Percentiles rank a stretch among this genome's conserved stretches.
phyloP scores from a whole-genome alignment of 1,139 yeast species.

The Taphrina pruni region DNA sequence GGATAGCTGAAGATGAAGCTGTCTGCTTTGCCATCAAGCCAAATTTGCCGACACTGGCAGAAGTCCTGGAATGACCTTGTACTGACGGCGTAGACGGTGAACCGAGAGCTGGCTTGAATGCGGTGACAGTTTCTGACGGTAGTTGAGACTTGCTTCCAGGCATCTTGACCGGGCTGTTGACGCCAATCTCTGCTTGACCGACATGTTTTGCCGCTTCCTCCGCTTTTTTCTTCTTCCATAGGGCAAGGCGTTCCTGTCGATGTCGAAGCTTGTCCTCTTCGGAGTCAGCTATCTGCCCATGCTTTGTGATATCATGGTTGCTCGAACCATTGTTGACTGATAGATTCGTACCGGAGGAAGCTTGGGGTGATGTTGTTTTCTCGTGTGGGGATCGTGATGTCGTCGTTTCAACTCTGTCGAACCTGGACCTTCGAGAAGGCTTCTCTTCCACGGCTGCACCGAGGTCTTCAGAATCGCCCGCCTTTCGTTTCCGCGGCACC shows the following conservation, averaged over 20 bases:
- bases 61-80: background rate
- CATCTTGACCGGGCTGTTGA: no score
- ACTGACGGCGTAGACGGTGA: background rate
- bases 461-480: background rate
- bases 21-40: background rate
- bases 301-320: background rate
- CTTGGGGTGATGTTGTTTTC: background rate
- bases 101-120: background rate
- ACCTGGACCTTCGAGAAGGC: background rate
- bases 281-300: background rate
- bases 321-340: background rate
- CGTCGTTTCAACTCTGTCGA: slow-evolving; percentile 4
- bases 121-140: background rate
- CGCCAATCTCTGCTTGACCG: background rate
- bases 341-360: background rate
- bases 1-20: background rate
- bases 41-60: background rate
- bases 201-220: slow-evolving; percentile 46
- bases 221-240: slow-evolving; percentile 54
- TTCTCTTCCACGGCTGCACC: background rate
- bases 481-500: slow-evolving; percentile 15
- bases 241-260: slow-evolving; percentile 52
- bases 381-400: background rate
- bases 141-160: background rate
- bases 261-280: slow-evolving; percentile 50